A percentile compares a stretch with the other conserved stretches of the same genome.
Evolutionary conservation across 2,329 filamentous ascomycete species (phyloP).

Genomic region (Scopulariopsis brevicaulis): DNA sequence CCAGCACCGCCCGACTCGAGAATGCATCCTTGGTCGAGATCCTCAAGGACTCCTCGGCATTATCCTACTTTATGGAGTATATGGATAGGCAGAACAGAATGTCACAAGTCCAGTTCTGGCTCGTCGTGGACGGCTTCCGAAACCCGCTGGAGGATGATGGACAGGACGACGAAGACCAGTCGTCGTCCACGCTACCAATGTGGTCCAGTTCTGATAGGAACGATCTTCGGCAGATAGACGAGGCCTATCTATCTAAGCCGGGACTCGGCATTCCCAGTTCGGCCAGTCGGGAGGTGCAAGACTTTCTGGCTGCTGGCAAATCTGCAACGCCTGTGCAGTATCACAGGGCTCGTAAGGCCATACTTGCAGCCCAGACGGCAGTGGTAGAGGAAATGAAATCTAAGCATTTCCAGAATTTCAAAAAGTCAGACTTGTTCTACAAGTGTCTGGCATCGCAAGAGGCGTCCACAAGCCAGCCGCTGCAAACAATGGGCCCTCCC

Average conservation of each 20-base stretch:
- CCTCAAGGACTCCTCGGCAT: slow-evolving; percentile 76
- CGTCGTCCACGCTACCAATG: slow-evolving; percentile 47
- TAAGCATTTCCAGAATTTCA: slow-evolving; percentile 74
- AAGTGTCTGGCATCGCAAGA: slow-evolving; percentile 91
- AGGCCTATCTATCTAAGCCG: slow-evolving; percentile 72
- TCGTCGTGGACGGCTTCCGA: slow-evolving; percentile 92
- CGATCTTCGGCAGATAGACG: slow-evolving; percentile 84
- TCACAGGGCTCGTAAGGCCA: slow-evolving; percentile 66
- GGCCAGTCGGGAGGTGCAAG: slow-evolving; percentile 57
- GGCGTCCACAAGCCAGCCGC: slow-evolving; percentile 28
- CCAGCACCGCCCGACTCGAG: slow-evolving; percentile 51
- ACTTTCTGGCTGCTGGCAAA: slow-evolving; percentile 69
- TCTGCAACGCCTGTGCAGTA: slow-evolving; percentile 73
- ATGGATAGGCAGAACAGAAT: slow-evolving; percentile 89
- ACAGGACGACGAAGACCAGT: slow-evolving; percentile 39
- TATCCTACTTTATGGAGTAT: slow-evolving; percentile 99
- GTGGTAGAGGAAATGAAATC: slow-evolving; percentile 78
- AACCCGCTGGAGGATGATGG: slow-evolving; percentile 82
- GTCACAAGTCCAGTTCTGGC: slow-evolving; percentile 92
- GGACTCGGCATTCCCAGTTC: slow-evolving; percentile 68
- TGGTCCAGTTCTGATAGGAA: slow-evolving; percentile 79
- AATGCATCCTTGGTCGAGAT: slow-evolving; percentile 72
- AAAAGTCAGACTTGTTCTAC: slow-evolving; percentile 87
- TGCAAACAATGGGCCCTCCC: slow-evolving; percentile 11
- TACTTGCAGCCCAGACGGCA: slow-evolving; percentile 70